Base-by-base conservation (phyloP, 2,329 filamentous ascomycete genomes). In the Camptophora hylomeconis region DNA sequence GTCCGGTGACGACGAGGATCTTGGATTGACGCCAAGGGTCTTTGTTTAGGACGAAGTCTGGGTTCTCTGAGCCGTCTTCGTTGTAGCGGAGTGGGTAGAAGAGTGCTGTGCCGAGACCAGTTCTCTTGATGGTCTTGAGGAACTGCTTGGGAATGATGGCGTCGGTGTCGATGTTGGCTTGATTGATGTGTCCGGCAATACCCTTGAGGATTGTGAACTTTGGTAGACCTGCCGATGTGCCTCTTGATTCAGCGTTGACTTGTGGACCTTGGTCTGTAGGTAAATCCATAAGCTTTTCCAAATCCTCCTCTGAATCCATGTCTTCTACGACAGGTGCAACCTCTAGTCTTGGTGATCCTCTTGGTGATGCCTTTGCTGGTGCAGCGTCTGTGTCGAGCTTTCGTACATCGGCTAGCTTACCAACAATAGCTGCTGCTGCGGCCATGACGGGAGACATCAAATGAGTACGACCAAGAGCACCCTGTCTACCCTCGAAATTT, bases 81-180 rank as follows among this genome's bases (percentile, higher is more conserved):
- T 79, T 72, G 59, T 74, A 93, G 31, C 89, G 76, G 58, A 83
- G 75, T 39, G 72, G 75, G 54, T 86, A 72, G 68, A 98, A 98
- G 29, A 92, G 72, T 20, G 87, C 87, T 14, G 64, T 69, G 34
- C 86, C 86, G 7, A 98, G 79, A 41, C 89, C 89, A 2, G 87
- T 92, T 35, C 89, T 82, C 69, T 95, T 95, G 61, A 95, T 95
- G 21, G 89, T 98, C 66, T 95, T 98, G 40, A 98, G 71, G 64
- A 95, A 98, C 55, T 98, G 89, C 61, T 98, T 98, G 41, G 89
- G 89, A 45, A 98, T 98, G 57, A 95, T 94, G 50, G 87, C 87
- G 49, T 98, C 89, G n/a, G 89, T 98, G 61, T 98, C 89, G 45
- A 94, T 75, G 54, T 98, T 98, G 42, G 79, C 68, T 46, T 80